Evolutionary conservation across 164 flowering plant species (phyloP), one percentile per base, ranked within the genome.

Genomic region (Magnolia sinica): DNA sequence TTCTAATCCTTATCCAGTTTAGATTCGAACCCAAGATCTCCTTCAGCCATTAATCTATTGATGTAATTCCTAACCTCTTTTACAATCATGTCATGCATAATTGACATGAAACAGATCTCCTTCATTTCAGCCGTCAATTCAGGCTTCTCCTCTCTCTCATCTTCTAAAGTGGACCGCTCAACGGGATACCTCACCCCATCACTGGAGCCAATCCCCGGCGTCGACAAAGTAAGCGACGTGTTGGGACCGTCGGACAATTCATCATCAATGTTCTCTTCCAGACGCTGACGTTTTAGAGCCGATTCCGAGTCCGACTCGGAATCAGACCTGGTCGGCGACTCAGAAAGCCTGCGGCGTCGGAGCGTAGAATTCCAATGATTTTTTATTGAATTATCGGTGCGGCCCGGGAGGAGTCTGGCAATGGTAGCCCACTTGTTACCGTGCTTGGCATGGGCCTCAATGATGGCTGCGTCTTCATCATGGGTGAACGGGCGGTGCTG

Each of bases 341-440:
- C 86, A 1, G 50, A 68, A 18, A 84, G 77, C 8, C 86, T 79
- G 5, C 90, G 78, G 5, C 90, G 78, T 0, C 90, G 83, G 0
- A 88, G 81, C 3, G 89, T 87, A 1, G 92, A 87, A 75, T 91
- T 91, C 97, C 95, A 89, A 73, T 91, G 95, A 65, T 92, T 92
- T 84, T 91, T 92, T 4, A 92, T 81, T 0, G 92, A 91, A 63
- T 92, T 92, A 50, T 93, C 96, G 2, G 96, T 88, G 1, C 94
- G 84, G 1, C 97, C 96, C 11, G 93, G 94, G 7, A 91, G 78
- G 19, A 86, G 85, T 8, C 88, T 80, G 4, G 94, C 87, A 16
- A 91, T 93, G 64, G 92, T 85, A 23, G 96, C 94, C 98, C 98
- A 93, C 82, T 84, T 87, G 82, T 93, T 93, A 31, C 96, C 94